Evolutionary conservation across 352 stramenopile species (phyloP).

Genomic region (Phytophthora pistaciae): DNA sequence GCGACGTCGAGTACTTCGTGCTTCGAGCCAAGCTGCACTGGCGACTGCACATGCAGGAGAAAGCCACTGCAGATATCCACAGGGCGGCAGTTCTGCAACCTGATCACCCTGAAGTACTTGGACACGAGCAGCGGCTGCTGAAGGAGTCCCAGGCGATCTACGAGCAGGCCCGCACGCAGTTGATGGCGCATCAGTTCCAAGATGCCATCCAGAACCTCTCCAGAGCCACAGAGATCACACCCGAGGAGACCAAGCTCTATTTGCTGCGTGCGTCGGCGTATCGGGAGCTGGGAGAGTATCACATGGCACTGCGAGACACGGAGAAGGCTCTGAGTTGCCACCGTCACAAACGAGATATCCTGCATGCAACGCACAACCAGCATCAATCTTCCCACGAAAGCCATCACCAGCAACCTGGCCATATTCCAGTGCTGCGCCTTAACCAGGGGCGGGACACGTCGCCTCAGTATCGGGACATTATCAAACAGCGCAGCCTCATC

Average conservation of each 20-base stretch:
- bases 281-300: slow-evolving; percentile 67
- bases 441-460: slow-evolving; percentile 45
- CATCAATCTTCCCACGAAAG: slow-evolving; percentile 17
- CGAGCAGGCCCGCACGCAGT: slow-evolving; percentile 60
- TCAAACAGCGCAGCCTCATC: slow-evolving; percentile 77
- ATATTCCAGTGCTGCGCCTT: slow-evolving; percentile 20
- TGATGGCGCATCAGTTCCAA: slow-evolving; percentile 59
- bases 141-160: slow-evolving; percentile 82
- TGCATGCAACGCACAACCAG: slow-evolving; percentile 20
- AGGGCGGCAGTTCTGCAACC: slow-evolving; percentile 63
- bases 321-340: slow-evolving; percentile 71
- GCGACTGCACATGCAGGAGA: slow-evolving; percentile 81
- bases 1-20: slow-evolving; percentile 87
- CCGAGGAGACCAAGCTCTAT: slow-evolving; percentile 76
- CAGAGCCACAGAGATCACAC: slow-evolving; percentile 71
- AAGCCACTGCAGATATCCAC: slow-evolving; percentile 73
- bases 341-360: slow-evolving; percentile 29
- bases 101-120: slow-evolving; percentile 77
- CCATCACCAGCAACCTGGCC: slow-evolving; percentile 10
- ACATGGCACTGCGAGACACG: slow-evolving; percentile 65
- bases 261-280: slow-evolving; percentile 73
- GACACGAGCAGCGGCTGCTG: slow-evolving; percentile 69
- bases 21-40: slow-evolving; percentile 85
- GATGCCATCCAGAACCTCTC: slow-evolving; percentile 76
- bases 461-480: slow-evolving; percentile 68